Conservation (phyloP, 345 rosid genomes). For the Theobroma cacao region DNA sequence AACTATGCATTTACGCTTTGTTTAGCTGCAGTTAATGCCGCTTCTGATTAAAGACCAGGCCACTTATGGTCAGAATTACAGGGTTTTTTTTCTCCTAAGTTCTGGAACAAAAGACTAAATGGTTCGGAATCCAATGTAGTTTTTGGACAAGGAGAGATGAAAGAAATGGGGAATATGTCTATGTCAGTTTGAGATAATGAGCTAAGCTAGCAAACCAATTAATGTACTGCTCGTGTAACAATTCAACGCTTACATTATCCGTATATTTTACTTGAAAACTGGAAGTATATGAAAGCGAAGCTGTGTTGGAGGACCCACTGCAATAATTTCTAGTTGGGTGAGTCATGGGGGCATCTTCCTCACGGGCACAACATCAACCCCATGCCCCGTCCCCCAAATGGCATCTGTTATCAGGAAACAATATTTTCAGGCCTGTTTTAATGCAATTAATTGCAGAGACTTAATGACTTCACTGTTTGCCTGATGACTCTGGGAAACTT, state of each 20-base stretch:
- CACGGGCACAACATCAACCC: not conserved
- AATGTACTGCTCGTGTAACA: too few species aligned
- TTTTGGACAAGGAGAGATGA: not conserved
- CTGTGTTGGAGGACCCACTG: conserved; percentile 7
- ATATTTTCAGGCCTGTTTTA: not conserved
- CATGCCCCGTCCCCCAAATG: not conserved
- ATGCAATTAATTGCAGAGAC: not conserved
- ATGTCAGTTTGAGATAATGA: not conserved
- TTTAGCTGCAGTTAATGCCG: too few species aligned
- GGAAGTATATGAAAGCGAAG: not conserved
- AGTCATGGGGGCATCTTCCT: not conserved
- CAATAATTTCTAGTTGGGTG: not conserved
- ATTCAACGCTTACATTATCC: not conserved
- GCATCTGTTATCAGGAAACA: not conserved
- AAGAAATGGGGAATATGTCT: not conserved
- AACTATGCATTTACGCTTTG: not conserved
- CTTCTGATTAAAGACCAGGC: not conserved
- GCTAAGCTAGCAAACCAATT: not conserved
- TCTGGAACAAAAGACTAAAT: not conserved
- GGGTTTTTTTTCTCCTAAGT: not conserved
- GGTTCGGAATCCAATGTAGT: not conserved
- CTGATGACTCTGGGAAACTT: not conserved
- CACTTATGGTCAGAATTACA: not conserved
- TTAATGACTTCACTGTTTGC: not conserved
- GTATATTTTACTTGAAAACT: not conserved